Conservation (phyloP, 108 stramenopile species). For the Cyclotella baltica region DNA sequence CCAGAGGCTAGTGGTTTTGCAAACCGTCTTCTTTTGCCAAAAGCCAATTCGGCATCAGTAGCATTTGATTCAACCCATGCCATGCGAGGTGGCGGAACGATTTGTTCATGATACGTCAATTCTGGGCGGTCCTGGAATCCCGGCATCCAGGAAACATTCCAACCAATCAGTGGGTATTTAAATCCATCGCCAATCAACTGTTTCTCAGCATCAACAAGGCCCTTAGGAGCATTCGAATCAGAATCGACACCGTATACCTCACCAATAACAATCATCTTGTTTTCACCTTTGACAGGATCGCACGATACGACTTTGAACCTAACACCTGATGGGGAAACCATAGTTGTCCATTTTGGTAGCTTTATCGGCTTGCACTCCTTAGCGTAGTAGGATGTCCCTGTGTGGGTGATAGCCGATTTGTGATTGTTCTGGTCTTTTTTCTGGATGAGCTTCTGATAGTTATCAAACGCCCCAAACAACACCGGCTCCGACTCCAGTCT, state of each 20-base stretch:
- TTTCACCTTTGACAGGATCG: background rate
- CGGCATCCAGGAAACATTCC: background rate
- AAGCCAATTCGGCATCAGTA: background rate
- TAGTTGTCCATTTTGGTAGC: background rate
- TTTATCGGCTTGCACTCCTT: background rate
- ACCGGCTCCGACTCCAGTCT: background rate
- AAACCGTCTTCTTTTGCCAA: background rate
- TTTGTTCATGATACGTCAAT: background rate
- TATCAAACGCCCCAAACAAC: background rate
- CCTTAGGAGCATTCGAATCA: background rate
- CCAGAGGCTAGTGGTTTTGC: background rate
- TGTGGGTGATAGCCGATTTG: conserved; percentile 4
- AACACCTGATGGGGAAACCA: background rate
- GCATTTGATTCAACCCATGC: background rate
- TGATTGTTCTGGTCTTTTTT: background rate
- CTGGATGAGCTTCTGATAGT: background rate
- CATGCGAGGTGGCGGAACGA: background rate
- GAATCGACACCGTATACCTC: background rate
- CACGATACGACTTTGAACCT: background rate
- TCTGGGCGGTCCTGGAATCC: background rate
- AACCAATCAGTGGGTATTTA: background rate
- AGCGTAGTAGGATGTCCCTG: background rate
- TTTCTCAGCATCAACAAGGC: background rate
- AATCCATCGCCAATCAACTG: background rate
- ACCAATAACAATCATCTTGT: background rate